Evolutionary conservation across 148 eudicot genomes (phyloP).

Genomic region (Rhododendron ferrugineum): DNA sequence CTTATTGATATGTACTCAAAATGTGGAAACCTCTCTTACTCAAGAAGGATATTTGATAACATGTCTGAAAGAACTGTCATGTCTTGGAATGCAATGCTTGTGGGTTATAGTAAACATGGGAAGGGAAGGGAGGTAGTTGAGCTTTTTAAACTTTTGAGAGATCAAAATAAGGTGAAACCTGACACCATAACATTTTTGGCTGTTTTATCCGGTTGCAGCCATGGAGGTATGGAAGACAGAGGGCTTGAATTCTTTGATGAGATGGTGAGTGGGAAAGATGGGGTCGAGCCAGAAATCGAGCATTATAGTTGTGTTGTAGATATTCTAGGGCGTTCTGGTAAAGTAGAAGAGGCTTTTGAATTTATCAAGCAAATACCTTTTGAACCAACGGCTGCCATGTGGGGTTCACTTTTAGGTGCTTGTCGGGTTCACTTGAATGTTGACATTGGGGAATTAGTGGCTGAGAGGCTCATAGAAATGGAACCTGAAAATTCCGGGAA

Average conservation of each 20-base stretch:
- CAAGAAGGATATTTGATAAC: slow-evolving; percentile 67
- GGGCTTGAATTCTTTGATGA: slow-evolving; percentile 64
- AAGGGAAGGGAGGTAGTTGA: slow-evolving; percentile 48
- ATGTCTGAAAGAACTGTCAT: slow-evolving; percentile 68
- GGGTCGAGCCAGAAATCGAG: slow-evolving; percentile 55
- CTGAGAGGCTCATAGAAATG: slow-evolving; percentile 45
- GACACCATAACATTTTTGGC: slow-evolving; percentile 62
- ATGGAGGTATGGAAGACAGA: slow-evolving; percentile 63
- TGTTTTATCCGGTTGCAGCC: slow-evolving; percentile 85
- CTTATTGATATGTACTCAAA: slow-evolving; percentile 94
- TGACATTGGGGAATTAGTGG: slow-evolving; percentile 60
- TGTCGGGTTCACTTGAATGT: slow-evolving; percentile 65
- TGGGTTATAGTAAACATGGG: slow-evolving; percentile 81
- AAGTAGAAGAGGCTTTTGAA: slow-evolving; percentile 52
- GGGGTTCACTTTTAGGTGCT: slow-evolving; percentile 89
- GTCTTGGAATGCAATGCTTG: slow-evolving; percentile 95
- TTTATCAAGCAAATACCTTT: slow-evolving; percentile 63
- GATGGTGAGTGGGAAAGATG: slow-evolving; percentile 37
- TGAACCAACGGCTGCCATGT: slow-evolving; percentile 80
- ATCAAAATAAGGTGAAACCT: slow-evolving; percentile 50
- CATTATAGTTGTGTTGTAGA: slow-evolving; percentile 90
- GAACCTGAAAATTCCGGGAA: slow-evolving; percentile 92
- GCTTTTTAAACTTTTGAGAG: slow-evolving; percentile 55
- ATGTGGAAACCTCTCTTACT: slow-evolving; percentile 71
- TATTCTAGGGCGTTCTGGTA: slow-evolving; percentile 79